Conservation (phyloP, 116 monocot species). For the Posidonia oceanica region DNA sequence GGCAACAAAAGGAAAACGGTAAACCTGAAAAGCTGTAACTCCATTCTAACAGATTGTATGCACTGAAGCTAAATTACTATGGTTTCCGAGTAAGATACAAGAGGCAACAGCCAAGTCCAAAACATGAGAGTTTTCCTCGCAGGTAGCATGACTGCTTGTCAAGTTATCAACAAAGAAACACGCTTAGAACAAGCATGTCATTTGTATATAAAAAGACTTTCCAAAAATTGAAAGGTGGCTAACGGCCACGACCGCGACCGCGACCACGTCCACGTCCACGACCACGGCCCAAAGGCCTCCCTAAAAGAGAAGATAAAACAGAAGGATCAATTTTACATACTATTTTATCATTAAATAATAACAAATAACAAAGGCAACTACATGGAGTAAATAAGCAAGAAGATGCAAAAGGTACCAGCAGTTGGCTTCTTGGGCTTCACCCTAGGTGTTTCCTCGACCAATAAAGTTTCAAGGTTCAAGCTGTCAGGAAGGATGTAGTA, state of each 20-base stretch:
- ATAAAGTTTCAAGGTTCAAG: constrained; percentile 87
- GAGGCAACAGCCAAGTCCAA: too few species aligned
- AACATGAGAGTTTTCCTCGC: too few species aligned
- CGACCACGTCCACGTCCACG: constrained; percentile 60
- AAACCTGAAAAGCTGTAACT: too few species aligned
- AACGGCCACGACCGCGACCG: constrained; percentile 19
- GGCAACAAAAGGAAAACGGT: too few species aligned
- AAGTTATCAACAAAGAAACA: too few species aligned
- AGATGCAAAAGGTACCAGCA: constrained; percentile 37
- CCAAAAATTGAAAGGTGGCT: background rate
- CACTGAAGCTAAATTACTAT: too few species aligned
- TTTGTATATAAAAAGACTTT: background rate
- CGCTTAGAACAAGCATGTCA: background rate
- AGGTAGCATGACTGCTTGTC: too few species aligned
- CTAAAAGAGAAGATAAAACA: constrained; percentile 17
- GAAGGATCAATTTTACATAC: background rate
- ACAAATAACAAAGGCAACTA: background rate
- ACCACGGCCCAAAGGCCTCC: constrained; percentile 79
- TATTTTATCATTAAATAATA: too few species aligned
- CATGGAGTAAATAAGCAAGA: background rate
- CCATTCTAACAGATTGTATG: too few species aligned
- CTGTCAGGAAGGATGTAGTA: constrained; percentile 99
- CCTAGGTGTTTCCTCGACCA: constrained; percentile 94
- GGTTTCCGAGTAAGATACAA: too few species aligned
- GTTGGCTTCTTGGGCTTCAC: constrained; percentile 96